Percentiles rank a stretch among this genome's conserved stretches.
Conservation (phyloP, 2,329 filamentous ascomycete species). For the Penicillium sclerotigenum region DNA sequence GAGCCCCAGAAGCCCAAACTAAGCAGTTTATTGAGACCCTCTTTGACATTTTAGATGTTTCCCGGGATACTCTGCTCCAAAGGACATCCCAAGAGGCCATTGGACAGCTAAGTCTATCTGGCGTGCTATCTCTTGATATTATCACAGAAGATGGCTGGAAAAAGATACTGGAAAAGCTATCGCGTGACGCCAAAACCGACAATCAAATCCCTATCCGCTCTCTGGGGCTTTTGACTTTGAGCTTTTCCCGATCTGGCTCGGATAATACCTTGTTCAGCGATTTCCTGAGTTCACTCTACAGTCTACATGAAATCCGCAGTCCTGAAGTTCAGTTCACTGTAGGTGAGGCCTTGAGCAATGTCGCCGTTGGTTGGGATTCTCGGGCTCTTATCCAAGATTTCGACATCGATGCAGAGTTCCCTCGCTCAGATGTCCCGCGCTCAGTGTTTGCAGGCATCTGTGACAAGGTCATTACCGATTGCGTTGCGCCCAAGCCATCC, state of each 20-base stretch:
- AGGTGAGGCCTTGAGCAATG: constrained; percentile 79
- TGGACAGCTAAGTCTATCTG: constrained; percentile 61
- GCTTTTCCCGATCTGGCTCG: constrained; percentile 44
- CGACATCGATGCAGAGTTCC: constrained; percentile 63
- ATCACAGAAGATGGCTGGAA: constrained; percentile 34
- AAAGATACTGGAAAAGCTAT: constrained; percentile 60
- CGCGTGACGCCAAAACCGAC: constrained; percentile 69
- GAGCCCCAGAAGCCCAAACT: constrained; percentile 37
- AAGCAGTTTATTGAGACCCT: constrained; percentile 45
- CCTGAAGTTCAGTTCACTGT: constrained; percentile 87
- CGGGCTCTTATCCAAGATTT: constrained; percentile 70
- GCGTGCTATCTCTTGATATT: constrained; percentile 45
- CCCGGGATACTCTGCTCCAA: constrained; percentile 56
- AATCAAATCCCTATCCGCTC: constrained; percentile 79
- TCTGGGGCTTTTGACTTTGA: constrained; percentile 68
- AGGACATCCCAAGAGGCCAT: constrained; percentile 58
- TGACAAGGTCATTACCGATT: constrained; percentile 71
- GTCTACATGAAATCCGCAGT: constrained; percentile 77
- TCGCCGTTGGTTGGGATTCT: constrained; percentile 78
- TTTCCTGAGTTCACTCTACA: constrained; percentile 67
- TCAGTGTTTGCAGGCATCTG: constrained; percentile 56
- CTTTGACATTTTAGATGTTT: constrained; percentile 52
- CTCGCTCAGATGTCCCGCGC: constrained; percentile 37
- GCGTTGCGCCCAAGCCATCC: constrained; percentile 80
- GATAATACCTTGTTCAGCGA: constrained; percentile 38